Conservation (phyloP, 768 basidiomycete species). For the Peribolospora baueri region DNA sequence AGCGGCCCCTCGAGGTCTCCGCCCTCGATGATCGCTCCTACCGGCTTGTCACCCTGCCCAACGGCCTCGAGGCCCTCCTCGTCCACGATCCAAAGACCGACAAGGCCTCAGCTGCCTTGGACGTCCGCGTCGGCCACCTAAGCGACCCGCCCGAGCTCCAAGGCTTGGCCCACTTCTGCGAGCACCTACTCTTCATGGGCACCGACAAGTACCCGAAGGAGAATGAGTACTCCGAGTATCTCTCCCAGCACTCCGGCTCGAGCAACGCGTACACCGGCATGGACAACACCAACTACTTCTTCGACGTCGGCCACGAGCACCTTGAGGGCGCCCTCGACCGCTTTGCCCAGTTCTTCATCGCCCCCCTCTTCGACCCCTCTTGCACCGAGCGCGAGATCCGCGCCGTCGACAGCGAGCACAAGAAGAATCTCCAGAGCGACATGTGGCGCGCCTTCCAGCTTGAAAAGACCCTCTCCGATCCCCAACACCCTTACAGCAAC, state of each 20-base stretch:
- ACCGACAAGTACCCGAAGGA: conserved; percentile 48
- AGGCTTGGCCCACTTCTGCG: conserved; percentile 82
- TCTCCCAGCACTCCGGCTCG: conserved; percentile 32
- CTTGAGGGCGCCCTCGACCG: conserved; percentile 21
- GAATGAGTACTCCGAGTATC: conserved; percentile 61
- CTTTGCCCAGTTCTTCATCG: conserved; percentile 52
- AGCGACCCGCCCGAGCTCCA: conserved; percentile 82
- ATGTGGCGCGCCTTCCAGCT: conserved; percentile 87
- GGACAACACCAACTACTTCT: conserved; percentile 64
- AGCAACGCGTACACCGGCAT: conserved; percentile 88
- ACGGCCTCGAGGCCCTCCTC: conserved; percentile 65
- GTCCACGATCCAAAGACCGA: conserved; percentile 67
- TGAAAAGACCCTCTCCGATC: conserved; percentile 36
- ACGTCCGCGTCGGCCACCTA: conserved; percentile 82
- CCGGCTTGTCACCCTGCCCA: conserved; percentile 54
- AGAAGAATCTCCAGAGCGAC: conserved; percentile 79
- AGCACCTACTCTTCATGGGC: conserved; percentile 75
- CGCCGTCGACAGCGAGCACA: conserved; percentile 90
- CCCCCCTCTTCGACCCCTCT: conserved; percentile 64
- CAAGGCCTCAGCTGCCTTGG: conserved; percentile 80
- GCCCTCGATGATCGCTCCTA: conserved; percentile 58
- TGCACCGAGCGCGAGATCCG: conserved; percentile 75
- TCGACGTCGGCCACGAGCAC: conserved; percentile 34
- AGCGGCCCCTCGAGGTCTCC: conserved; percentile 39
- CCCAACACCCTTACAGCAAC: conserved; percentile 21